Percentiles rank a stretch among this genome's conserved stretches.
These are phyloP conservation scores for Nicotiana rustica DNA, from an alignment of 305 asterid species.

Conservation along the genomic window DNA sequence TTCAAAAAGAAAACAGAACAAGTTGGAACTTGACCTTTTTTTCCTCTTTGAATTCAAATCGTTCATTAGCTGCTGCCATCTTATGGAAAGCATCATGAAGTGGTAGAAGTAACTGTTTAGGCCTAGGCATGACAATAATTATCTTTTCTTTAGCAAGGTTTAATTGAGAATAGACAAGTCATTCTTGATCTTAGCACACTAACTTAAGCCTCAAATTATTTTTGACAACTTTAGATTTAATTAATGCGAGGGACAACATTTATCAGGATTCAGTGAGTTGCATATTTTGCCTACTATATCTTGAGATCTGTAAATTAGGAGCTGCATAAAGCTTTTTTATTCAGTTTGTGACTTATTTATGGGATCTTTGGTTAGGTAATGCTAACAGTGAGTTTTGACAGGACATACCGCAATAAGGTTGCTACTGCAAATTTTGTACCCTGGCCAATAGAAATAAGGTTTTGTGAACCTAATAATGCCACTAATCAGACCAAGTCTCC, in stretches of 20 bases:
- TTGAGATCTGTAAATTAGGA: slow-evolving; percentile 8
- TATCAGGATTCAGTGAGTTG: slow-evolving; percentile 8
- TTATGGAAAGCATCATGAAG: not conserved
- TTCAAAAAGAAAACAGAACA: no score
- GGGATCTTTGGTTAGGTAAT: slow-evolving; percentile 8
- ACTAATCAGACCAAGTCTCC: slow-evolving; percentile 82
- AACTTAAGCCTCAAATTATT: slow-evolving; percentile 9
- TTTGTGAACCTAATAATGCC: slow-evolving; percentile 72
- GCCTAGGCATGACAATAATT: not conserved
- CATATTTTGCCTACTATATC: not conserved
- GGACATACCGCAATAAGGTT: slow-evolving; percentile 92
- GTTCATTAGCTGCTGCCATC: not conserved
- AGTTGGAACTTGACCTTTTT: not conserved
- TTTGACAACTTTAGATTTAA: not conserved
- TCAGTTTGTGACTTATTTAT: not conserved
- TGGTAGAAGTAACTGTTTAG: not conserved
- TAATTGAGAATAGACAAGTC: slow-evolving; percentile 7
- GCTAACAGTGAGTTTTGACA: slow-evolving; percentile 47
- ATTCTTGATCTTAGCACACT: slow-evolving; percentile 20
- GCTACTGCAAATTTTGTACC: slow-evolving; percentile 73
- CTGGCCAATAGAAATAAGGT: slow-evolving; percentile 97
- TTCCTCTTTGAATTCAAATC: not conserved
- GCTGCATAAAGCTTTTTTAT: slow-evolving; percentile 15
- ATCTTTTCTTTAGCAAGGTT: not conserved
- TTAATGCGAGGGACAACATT: not conserved